Base-by-base conservation (phyloP, 73 alveolate species). In the Breviolum minutum region DNA sequence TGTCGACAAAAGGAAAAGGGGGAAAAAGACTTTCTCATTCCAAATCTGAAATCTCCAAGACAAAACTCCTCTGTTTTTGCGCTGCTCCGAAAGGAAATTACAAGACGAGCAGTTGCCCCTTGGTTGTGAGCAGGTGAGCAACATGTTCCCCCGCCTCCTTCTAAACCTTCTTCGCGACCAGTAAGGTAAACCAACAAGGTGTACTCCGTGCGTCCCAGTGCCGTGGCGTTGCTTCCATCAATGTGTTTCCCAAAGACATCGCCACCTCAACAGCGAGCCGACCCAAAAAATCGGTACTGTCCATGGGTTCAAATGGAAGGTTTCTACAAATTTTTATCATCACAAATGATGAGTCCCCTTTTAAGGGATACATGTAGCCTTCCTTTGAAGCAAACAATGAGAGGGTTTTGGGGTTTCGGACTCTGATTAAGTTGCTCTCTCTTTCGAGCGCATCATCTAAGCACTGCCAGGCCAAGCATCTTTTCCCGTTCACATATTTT, bases 181-280 rank as follows among this genome's bases (percentile, higher is more conserved):
- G 63, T 94, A 30, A 94, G 74, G 74, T 94, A 94, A 14, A 94
- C 87, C 99, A 94, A 60, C 22, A 94, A 85, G 10, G 99, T 94
- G 80, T 77, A 94, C 99, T 94, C 99, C 48, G 99, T 94, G 30
- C 80, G 90, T 32, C 99, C 99, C 24, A 27, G 29, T 24, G 94
- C 19, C 14, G 99, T 81, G 76, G 19, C 76, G 76, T 94, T 94
- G 94, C 94, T 94, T 60, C 94, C 94, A 64, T 94, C 99, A 24
- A 94, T 30, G 73, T 94, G 99, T 60, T 94, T 32, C 26, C 99
- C 99, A 24, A 94, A 94, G n/a, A 94, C 99, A 17, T 94, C 99
- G 11, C 99, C 99, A 26, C 94, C 92, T 83, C 29, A 61, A 11
- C 29, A 19, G n/a, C 66, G 9, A 40, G 54, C 54, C 54, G 54